phyloP scores from a whole-genome alignment of 2,329 filamentous ascomycete species.

The Colletotrichum sp. region DNA sequence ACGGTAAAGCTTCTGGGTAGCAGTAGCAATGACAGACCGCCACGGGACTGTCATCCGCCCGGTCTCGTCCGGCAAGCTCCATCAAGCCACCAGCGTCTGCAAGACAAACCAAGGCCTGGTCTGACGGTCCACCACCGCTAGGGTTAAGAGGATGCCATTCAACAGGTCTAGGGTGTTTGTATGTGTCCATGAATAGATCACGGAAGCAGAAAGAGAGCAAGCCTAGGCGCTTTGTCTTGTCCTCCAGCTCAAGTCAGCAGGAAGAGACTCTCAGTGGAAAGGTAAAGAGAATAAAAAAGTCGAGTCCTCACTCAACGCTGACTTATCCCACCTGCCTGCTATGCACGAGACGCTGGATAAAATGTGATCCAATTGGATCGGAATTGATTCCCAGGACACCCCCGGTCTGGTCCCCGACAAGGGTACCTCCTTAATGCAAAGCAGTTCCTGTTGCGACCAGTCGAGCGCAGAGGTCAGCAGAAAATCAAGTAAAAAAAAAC shows the following conservation, averaged over 20 bases:
- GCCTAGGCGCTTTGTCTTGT: not conserved
- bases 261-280: not conserved
- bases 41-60: conserved; percentile 5
- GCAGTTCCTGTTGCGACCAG: not conserved
- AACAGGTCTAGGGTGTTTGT: not conserved
- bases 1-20: not conserved
- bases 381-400: not conserved
- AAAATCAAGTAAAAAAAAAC: not conserved
- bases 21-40: not conserved
- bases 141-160: not conserved
- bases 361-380: conserved; percentile 5
- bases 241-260: not conserved
- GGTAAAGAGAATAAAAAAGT: not conserved
- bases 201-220: not conserved
- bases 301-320: conserved; percentile 4
- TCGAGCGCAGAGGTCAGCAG: not conserved
- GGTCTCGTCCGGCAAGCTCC: conserved; percentile 12
- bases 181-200: not conserved
- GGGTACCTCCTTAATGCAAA: not conserved
- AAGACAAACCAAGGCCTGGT: not conserved
- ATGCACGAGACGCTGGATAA: not conserved
- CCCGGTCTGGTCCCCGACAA: not conserved
- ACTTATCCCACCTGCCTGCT: conserved; percentile 6
- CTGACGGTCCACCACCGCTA: not conserved
- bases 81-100: not conserved